These are phyloP conservation scores for Tricholoma bakamatsutake DNA, from an alignment of 768 basidiomycete genomes.

Conservation along the genomic window DNA sequence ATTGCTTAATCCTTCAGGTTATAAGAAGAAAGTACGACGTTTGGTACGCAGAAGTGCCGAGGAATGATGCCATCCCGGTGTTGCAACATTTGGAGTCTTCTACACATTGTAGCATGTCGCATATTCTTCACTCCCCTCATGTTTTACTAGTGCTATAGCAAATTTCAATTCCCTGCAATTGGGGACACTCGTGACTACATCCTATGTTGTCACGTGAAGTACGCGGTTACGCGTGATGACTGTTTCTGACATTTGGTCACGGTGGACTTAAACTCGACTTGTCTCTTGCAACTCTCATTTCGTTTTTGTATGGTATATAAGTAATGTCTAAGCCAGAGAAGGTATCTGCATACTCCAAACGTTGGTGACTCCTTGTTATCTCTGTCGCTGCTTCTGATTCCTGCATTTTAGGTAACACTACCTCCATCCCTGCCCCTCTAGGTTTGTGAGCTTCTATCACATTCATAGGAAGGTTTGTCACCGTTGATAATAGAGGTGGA, in stretches of 20 bases:
- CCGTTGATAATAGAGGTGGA: conserved; percentile 30
- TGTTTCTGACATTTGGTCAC: background rate
- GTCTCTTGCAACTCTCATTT: background rate
- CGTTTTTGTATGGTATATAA: conserved; percentile 6
- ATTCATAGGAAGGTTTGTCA: background rate
- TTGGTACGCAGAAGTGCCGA: conserved; percentile 85
- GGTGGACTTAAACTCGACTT: conserved; percentile 6
- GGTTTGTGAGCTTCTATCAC: conserved; percentile 19
- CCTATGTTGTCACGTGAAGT: conserved; percentile 9
- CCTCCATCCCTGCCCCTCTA: conserved; percentile 30
- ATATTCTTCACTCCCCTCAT: background rate
- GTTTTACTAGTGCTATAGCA: background rate
- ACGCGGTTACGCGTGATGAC: conserved; percentile 5
- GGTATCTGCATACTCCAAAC: conserved; percentile 25
- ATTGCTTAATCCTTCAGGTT: conserved; percentile 40
- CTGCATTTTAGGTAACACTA: conserved; percentile 21
- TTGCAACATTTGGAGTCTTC: conserved; percentile 4
- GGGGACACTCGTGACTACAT: background rate
- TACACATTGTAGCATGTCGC: conserved; percentile 5
- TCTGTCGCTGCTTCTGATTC: background rate
- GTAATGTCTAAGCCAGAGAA: conserved; percentile 31
- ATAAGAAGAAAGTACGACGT: conserved; percentile 95
- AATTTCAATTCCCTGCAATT: background rate
- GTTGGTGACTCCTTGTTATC: conserved; percentile 11
- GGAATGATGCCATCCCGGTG: conserved; percentile 41